Evolutionary conservation across 768 basidiomycete genomes (phyloP).

Genomic region (Amanita thiersii): DNA sequence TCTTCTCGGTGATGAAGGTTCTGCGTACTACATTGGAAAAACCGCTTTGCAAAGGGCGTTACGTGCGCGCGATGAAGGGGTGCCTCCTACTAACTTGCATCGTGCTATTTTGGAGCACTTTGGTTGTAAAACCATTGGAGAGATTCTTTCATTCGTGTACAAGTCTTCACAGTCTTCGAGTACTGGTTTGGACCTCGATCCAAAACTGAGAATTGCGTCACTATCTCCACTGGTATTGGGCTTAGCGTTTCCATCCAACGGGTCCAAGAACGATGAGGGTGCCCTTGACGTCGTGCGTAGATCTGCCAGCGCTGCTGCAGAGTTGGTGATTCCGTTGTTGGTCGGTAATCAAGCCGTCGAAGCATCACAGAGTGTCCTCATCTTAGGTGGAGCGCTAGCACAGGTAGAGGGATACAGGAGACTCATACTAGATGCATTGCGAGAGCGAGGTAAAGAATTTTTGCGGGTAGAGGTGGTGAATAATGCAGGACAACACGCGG

Average conservation of each 20-base stretch:
- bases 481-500: constrained; percentile 14
- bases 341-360: constrained; percentile 1
- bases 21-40: constrained; percentile 17
- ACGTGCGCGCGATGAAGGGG: constrained; percentile 13
- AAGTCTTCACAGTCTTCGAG: constrained; percentile 11
- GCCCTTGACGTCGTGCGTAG: constrained; percentile 15
- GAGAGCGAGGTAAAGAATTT: constrained; percentile 11
- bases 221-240: constrained; percentile 15
- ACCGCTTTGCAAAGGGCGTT: constrained; percentile 16
- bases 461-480: constrained; percentile 13
- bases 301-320: constrained; percentile 12
- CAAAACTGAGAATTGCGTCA: constrained; percentile 19
- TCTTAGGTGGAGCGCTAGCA: constrained; percentile 18
- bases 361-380: constrained; percentile 11
- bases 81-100: constrained; percentile 14
- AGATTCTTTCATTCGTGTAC: constrained; percentile 17
- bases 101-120: constrained; percentile 13
- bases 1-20: constrained; percentile 20
- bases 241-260: constrained; percentile 13
- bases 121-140: constrained; percentile 13
- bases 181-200: constrained; percentile 12
- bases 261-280: constrained; percentile 10
- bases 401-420: constrained; percentile 13
- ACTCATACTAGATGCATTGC: constrained; percentile 11
- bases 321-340: constrained; percentile 10